Base-by-base conservation (phyloP, 305 asterid genomes). In the Plantago coronopus region DNA sequence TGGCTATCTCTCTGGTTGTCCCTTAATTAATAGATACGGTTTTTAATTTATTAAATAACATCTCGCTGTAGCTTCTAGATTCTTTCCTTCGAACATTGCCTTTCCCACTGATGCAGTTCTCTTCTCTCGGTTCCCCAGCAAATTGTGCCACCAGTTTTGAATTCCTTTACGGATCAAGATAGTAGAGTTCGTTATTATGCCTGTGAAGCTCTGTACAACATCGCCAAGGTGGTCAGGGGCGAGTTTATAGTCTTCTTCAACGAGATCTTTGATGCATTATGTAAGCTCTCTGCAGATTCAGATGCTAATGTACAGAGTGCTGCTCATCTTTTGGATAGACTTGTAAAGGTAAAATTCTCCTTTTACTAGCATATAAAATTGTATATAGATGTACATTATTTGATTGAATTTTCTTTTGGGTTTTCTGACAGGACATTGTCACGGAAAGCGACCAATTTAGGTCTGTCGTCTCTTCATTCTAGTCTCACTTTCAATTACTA, bases 371-470 rank as follows among this genome's bases (percentile, higher is more conserved):
- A 17, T 16, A 21, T 18, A n/a, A 50, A 22, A 62, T 34, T 21
- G 17, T 48, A 51, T 51, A 18, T n/a, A n/a, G n/a, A n/a, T 17
- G 51, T 64, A 57, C 57, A 27, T 54, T 51, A 9, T 17, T 56
- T 54, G 46, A 17, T 48, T 57, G 44, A n/a, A n/a, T n/a, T 55
- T 50, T 37, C 56, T 70, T 69, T 67, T 57, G 61, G 61, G 42
- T 69, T 69, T 42, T 67, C 56, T 63, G 51, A 81, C 95, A 94
- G 99, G 99, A 94, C 73, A 89, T 94, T 54, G 99, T 94, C 67
- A 94, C 99, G 12, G 99, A 87, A 76, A 94, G 97, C 64, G 99
- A 94, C 79, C 99, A 94, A 64, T 94, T 94, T 84, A 94, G 99
- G 99, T 94, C 61, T 64, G 74, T 57, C 67, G 34, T 68, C 55